A percentile compares a stretch with the other conserved stretches of the same genome.
Conservation (phyloP, 1,284 basidiomycete genomes). For the Microbotryum scabiosae region DNA sequence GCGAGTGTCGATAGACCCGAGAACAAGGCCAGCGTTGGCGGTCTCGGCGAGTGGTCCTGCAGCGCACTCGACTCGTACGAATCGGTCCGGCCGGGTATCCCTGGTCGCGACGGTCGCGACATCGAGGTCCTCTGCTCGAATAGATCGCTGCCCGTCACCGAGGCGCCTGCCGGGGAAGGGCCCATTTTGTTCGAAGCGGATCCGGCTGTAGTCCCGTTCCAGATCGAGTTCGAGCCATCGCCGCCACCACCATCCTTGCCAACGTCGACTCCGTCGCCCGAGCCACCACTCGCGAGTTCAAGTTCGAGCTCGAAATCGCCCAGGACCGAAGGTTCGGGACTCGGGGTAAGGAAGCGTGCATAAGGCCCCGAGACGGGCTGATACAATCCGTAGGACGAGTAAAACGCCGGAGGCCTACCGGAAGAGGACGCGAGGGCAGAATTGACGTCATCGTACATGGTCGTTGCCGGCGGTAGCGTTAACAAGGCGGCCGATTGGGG, state of each 20-base stretch:
- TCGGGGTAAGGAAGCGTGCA: slow-evolving; percentile 27
- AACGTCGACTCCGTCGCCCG: not conserved
- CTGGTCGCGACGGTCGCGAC: no score
- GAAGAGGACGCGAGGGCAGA: slow-evolving; percentile 13
- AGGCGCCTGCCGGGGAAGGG: no score
- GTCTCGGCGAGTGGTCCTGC: no score
- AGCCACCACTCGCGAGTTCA: not conserved
- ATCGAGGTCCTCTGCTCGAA: no score
- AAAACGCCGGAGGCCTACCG: slow-evolving; percentile 14
- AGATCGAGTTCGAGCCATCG: not conserved
- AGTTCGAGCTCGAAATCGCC: slow-evolving; percentile 29
- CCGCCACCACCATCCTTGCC: not conserved
- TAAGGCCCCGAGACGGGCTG: slow-evolving; percentile 25
- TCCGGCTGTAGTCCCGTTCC: no score
- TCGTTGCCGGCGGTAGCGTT: slow-evolving; percentile 14
- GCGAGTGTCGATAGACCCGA: no score
- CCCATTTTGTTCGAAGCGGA: no score
- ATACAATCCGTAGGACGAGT: slow-evolving; percentile 30
- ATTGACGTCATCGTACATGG: slow-evolving; percentile 14
- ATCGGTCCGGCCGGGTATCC: no score
- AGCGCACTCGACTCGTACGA: no score
- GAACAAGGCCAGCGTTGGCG: no score
- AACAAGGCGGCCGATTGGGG: not conserved
- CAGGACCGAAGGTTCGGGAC: slow-evolving; percentile 24
- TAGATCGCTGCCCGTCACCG: no score